phyloP scores from a whole-genome alignment of 2,329 filamentous ascomycete genomes.

The Diaporthe longicolla region DNA sequence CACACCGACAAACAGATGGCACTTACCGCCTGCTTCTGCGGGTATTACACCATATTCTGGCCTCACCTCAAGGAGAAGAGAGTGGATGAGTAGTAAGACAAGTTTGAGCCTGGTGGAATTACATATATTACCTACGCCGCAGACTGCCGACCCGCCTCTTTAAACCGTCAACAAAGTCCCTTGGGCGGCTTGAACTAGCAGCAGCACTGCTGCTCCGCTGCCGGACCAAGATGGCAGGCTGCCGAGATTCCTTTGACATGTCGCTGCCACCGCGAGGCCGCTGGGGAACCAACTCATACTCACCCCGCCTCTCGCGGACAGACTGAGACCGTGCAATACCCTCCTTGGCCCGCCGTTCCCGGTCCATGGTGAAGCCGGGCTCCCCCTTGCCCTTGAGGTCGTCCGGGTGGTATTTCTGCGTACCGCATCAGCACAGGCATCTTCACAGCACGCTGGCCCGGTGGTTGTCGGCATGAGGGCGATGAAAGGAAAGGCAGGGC shows the following conservation, averaged over 20 bases:
- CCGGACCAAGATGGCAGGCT: constrained; percentile 44
- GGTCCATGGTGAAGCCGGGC: constrained; percentile 79
- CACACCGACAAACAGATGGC: neutral
- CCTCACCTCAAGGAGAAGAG: neutral
- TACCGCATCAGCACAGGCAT: neutral
- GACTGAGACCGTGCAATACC: constrained; percentile 46
- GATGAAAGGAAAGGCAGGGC: constrained; percentile 51
- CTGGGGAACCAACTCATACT: constrained; percentile 65
- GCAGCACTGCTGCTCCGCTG: constrained; percentile 61
- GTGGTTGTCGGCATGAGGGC: neutral
- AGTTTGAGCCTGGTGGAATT: neutral
- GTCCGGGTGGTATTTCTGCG: constrained; percentile 77
- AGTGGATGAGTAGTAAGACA: neutral
- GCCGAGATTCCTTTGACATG: constrained; percentile 45
- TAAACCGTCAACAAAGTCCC: constrained; percentile 63
- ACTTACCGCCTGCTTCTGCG: neutral
- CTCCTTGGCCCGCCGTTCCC: constrained; percentile 73
- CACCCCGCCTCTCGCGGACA: constrained; percentile 50
- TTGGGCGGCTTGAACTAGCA: constrained; percentile 53
- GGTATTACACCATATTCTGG: neutral
- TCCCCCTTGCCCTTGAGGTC: constrained; percentile 89
- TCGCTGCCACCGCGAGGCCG: constrained; percentile 43
- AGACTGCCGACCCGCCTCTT: constrained; percentile 69
- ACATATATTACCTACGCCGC: constrained; percentile 56
- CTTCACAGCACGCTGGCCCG: neutral